A percentile compares a stretch with the other conserved stretches of the same genome.
phyloP scores from a whole-genome alignment of 129 eudicot genomes.

The Flaveria ramosissima region DNA sequence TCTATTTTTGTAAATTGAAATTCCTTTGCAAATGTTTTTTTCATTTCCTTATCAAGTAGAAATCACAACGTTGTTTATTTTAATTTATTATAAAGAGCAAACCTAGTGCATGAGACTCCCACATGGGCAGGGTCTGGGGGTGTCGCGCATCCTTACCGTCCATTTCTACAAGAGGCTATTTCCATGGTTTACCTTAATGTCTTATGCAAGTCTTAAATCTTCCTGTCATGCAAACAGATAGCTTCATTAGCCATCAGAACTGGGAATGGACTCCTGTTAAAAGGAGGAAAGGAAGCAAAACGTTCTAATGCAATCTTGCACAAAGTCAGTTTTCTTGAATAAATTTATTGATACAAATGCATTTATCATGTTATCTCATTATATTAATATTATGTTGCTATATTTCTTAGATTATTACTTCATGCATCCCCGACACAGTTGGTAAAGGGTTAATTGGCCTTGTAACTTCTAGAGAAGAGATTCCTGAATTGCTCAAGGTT shows the following conservation, averaged over 20 bases:
- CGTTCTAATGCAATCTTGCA: constrained; percentile 91
- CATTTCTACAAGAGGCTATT: too few relatives aligned
- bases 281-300: constrained; percentile 98
- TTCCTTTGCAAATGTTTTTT: background rate
- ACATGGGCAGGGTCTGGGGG: too few relatives aligned
- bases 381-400: constrained; percentile 21
- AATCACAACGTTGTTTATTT: background rate
- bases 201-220: constrained; percentile 8
- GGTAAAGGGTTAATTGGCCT: constrained; percentile 87
- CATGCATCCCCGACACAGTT: constrained; percentile 79
- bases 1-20: background rate
- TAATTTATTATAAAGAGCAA: too few relatives aligned
- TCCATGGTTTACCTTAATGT: background rate
- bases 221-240: constrained; percentile 52
- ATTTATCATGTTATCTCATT: constrained; percentile 6
- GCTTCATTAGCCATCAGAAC: constrained; percentile 93
- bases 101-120: too few relatives aligned
- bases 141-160: too few relatives aligned
- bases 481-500: constrained; percentile 96
- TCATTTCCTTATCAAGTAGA: background rate
- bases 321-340: constrained; percentile 50
- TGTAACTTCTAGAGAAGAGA: constrained; percentile 91
- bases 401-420: constrained; percentile 63
- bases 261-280: constrained; percentile 91
- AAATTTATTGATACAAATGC: constrained; percentile 1